Percentiles rank a stretch among this genome's conserved stretches.
These are phyloP conservation scores for Didymella pomorum DNA, from an alignment of 2,329 filamentous ascomycete genomes.

Conservation along the genomic window DNA sequence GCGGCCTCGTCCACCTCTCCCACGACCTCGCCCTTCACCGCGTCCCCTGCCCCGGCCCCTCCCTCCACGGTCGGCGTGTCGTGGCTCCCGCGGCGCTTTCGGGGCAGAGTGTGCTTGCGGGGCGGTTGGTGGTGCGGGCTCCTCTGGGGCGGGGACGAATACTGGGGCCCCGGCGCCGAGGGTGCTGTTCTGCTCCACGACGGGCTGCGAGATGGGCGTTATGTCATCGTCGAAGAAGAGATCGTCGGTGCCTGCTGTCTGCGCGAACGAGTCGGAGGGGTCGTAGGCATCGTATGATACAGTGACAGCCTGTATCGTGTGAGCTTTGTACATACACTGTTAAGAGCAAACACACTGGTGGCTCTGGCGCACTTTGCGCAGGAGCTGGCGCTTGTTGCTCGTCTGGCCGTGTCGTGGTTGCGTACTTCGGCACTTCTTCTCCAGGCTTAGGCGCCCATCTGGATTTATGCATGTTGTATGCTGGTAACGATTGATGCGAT, in stretches of 20 bases:
- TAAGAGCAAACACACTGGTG: neutral
- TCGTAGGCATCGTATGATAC: slow-evolving; percentile 44
- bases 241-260: slow-evolving; percentile 60
- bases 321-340: neutral
- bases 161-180: slow-evolving; percentile 30
- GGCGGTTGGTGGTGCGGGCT: slow-evolving; percentile 27
- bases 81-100: slow-evolving; percentile 37
- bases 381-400: slow-evolving; percentile 17
- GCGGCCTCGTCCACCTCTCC: slow-evolving; percentile 31
- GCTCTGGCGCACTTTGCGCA: neutral
- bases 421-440: slow-evolving; percentile 19
- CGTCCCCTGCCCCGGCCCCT: slow-evolving; percentile 39
- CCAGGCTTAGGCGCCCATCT: slow-evolving; percentile 42
- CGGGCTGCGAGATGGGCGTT: slow-evolving; percentile 55
- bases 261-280: slow-evolving; percentile 56
- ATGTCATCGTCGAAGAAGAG: slow-evolving; percentile 62
- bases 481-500: neutral
- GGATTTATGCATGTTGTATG: slow-evolving; percentile 41
- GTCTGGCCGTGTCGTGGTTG: slow-evolving; percentile 10
- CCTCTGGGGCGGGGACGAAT: slow-evolving; percentile 32
- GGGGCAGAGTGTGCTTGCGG: slow-evolving; percentile 34
- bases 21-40: slow-evolving; percentile 34
- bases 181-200: slow-evolving; percentile 46
- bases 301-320: neutral
- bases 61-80: slow-evolving; percentile 39